Percentiles rank a stretch among this genome's conserved stretches.
Evolutionary conservation across 176 grass and related monocot species (phyloP).

Genomic region (Avena atlantica): DNA sequence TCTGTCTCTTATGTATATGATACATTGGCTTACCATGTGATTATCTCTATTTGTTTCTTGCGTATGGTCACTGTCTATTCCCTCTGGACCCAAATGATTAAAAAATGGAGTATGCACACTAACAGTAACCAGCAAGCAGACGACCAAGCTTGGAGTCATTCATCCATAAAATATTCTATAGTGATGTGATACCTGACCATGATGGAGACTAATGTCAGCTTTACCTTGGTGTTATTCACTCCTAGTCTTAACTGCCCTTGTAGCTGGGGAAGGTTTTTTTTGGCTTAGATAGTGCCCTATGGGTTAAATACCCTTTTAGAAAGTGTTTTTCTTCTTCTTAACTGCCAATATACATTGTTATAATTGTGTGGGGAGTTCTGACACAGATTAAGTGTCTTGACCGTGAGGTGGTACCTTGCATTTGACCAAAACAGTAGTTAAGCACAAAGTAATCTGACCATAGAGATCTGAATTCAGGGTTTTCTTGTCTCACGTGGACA

Average conservation of each 20-base stretch:
- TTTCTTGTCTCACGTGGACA: background rate
- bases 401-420: background rate
- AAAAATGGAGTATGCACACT: background rate
- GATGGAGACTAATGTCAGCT: background rate
- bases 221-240: conserved; percentile 2
- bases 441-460: background rate
- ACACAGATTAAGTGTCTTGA: background rate
- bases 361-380: background rate
- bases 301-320: conserved; percentile 14
- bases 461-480: background rate
- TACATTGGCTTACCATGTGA: background rate
- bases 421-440: background rate
- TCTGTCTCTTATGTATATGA: background rate
- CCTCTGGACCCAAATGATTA: background rate
- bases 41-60: background rate
- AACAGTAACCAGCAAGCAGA: background rate
- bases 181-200: background rate
- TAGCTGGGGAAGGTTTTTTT: background rate
- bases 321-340: background rate
- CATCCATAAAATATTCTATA: background rate
- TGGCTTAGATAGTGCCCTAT: conserved; percentile 6
- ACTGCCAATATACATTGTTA: background rate
- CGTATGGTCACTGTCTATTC: background rate
- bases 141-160: background rate
- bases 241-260: background rate